These are phyloP conservation scores for Geranium incanum DNA, from an alignment of 441 rosid species.

Conservation along the genomic window DNA sequence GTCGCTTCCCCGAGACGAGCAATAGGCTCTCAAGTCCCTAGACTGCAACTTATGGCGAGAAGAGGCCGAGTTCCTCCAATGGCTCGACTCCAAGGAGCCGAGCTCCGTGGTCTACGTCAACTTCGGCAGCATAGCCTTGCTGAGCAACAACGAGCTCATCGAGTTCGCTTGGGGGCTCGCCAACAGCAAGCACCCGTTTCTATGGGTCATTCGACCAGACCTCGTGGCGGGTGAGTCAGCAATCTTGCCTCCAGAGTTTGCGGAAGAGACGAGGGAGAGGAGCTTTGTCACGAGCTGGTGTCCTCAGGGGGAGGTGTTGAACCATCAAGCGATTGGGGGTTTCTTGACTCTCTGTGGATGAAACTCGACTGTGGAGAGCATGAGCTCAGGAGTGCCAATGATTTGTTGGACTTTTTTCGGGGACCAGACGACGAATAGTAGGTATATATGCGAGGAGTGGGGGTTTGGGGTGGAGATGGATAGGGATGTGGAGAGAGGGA, in stretches of 20 bases:
- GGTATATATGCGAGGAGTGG: slow-evolving; percentile 38
- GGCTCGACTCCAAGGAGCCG: slow-evolving; percentile 7
- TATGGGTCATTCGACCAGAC: slow-evolving; percentile 20
- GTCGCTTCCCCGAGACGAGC: background rate
- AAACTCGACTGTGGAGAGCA: slow-evolving; percentile 16
- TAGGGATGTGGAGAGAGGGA: slow-evolving; percentile 13
- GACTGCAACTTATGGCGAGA: slow-evolving; percentile 18
- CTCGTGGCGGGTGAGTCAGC: slow-evolving; percentile 36
- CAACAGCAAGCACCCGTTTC: slow-evolving; percentile 8
- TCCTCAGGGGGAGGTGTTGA: slow-evolving; percentile 40
- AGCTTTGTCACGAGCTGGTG: slow-evolving; percentile 43
- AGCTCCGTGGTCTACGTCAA: slow-evolving; percentile 13
- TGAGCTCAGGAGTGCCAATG: slow-evolving; percentile 45
- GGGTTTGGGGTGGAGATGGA: slow-evolving; percentile 18
- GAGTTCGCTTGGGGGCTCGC: slow-evolving; percentile 18
- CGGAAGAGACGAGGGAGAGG: slow-evolving; percentile 33
- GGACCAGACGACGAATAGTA: slow-evolving; percentile 51
- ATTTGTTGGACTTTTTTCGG: slow-evolving; percentile 63
- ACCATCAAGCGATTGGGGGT: slow-evolving; percentile 41
- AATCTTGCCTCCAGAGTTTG: slow-evolving; percentile 32
- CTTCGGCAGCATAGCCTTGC: background rate
- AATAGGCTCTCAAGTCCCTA: background rate
- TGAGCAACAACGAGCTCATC: background rate
- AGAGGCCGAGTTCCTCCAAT: slow-evolving; percentile 16
- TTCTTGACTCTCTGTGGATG: slow-evolving; percentile 16